Evolutionary conservation across 1,139 yeast genomes (phyloP), one percentile per base, ranked within the genome.

Genomic region (Zygotorulaspora mrakii): DNA sequence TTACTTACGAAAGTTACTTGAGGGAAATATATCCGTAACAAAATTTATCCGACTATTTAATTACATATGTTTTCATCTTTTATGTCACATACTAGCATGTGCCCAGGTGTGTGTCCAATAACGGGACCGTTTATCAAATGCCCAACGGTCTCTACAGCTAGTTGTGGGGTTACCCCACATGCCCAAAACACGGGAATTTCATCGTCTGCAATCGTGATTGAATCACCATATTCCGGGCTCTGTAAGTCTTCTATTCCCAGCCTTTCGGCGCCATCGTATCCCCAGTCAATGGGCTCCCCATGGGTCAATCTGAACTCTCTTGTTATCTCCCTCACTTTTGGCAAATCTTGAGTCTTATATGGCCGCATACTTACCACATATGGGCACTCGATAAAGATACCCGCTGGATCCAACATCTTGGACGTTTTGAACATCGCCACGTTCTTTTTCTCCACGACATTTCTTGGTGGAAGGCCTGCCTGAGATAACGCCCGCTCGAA

Each of bases 121-220:
- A 57, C 57, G 5, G 44, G 46, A 4, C 66, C 68, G 5, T 49
- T 46, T 13, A 62, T 56, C 24, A 47, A 35, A 14, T 45, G 42
- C 11, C 61, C 64, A 10, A 50, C 49, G 12, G 52, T 43, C 40
- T 54, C 50, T 9, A 62, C 62, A 4, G 67, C 68, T 3, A 53
- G 37, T 42, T 66, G 69, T 3, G 69, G 68, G 7, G 69, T 65
- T 16, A 66, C 68, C 4, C 69, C 69, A 42, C 70, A 66, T 1
- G 62, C 69, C 69, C 69, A 66, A 34, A 66, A 66, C 3, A 65
- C 67, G 1, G 70, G 70, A 5, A 66, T 43, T 38, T 66, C 69
- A 33, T 54, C 67, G 0, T 50, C 59, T 6, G 40, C 47, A 14
- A 62, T 50, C 16, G 37, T 48, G 4, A 54, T 52, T 2, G 50